Evolutionary conservation across 257 asterid species (phyloP), one percentile per base, ranked within the genome.

Genomic region (Capsicum baccatum): DNA sequence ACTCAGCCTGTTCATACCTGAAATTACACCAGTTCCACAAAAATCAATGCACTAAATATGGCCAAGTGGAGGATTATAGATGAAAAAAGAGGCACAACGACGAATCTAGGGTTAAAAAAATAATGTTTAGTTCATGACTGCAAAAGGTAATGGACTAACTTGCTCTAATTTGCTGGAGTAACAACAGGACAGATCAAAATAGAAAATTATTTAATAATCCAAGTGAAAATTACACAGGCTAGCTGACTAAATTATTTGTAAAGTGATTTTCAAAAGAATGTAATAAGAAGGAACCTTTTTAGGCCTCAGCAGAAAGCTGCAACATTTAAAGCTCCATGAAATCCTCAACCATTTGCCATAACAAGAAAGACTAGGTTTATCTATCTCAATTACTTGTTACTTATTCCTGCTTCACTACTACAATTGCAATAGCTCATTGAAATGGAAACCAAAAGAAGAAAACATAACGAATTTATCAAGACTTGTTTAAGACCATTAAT

Each of bases 1-100:
- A 52, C 89, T 95, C 99, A 60, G 98, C 91, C 89, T 94, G 98
- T 89, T 93, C 98, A 79, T 91, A 93, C 98, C 98, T 96, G 92
- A 88, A 82, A 86, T n/a, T 33, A 52, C 82, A 78, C 82, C 48
- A 78, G 59, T 56, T 76, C 50, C 64, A 16, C 82, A 78, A 48
- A 78, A 21, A 37, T 78, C 9, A 26, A 54, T 78, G 64, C 50
- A 54, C 14, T 52, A 78, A 15, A 54, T 13, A 78, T 21, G 42
- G 39, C 80, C 42, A 54, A 54, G 62, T 74, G 81, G 81, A 78
- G 15, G 82, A 14, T 26, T 11, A 54, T 13, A 78, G 48, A 33
- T 5, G 50, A 78, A 54, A 78, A 78, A 78, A 16, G 47, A 70
- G 64, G 50, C 1, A 26, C 5, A 54, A 54, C 4, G 16, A 78